Base-by-base conservation (phyloP, 2,329 filamentous ascomycete species). In the Hirsutella minnesotensis region DNA sequence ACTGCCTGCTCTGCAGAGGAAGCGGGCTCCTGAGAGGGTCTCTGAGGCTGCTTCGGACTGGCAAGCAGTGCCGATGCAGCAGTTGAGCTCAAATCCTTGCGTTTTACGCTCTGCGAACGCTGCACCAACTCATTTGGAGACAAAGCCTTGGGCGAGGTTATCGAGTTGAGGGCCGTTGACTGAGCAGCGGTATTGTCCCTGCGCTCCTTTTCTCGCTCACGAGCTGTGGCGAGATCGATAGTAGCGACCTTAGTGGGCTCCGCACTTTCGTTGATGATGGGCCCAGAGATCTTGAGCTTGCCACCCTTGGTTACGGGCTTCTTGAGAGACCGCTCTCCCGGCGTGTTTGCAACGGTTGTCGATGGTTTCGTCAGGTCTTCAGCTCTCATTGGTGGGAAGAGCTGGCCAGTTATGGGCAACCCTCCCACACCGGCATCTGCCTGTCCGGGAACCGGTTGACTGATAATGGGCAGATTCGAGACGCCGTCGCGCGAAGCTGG, bases 171-270 rank as follows among this genome's bases (percentile, higher is more conserved):
- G 1, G 55, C 53, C 15, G 55, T 49, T 15, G 56, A 55, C 42
- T 55, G 43, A 3, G 53, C 48, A 22, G 48, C 49, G 41, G 22
- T 2, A 7, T 40, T 58, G 5, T 58, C 63, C 15, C 69, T 60
- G 39, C 66, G 62, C 41, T 69, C 61, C 46, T 54, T 65, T 36
- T 77, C 71, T 13, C 66, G 65, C 45, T 51, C 60, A 1, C 63
- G 67, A 2, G 73, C 73, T 1, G 68, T 68, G 9, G 64, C 61
- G 29, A 77, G 58, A 42, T 72, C 72, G 24, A 75, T 59, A 0
- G 70, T 75, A 5, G 65, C 53, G 16, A 72, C 69, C 48, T 64
- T 70, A 40, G 58, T 59, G 0, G 70, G 64, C 42, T 65, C 70
- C 18, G 56, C 50, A 20, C 59, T 60, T 19, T 53, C 56, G 39